Base-by-base conservation (phyloP, 345 rosid genomes). In the Camelina laxa region DNA sequence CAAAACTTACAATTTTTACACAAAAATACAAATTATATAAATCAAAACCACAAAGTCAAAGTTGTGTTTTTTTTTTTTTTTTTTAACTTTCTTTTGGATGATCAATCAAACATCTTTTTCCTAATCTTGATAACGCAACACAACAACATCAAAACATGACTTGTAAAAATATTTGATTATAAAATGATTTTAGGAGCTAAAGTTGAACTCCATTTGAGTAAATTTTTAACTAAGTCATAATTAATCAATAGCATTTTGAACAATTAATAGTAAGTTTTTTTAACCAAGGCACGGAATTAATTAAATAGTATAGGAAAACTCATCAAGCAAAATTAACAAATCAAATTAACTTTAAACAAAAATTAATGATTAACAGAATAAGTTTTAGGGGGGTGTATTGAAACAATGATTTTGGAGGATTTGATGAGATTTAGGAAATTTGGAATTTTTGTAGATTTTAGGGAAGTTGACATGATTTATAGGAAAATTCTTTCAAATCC, bases 101-200 rank as follows among this genome's bases (percentile, higher is more conserved):
- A 20, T 42, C 71, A 11, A 20, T 22, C n/a, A 33, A 59, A 47
- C 58, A 58, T 15, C 31, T 1, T 9, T 19, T 31, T 19, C 4
- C 33, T 13, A 14, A 47, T 20, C 21, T 71, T 71, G 19, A 27
- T 20, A 48, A 19, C 51, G 33, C 14, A 36, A 65, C 60, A 65
- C 60, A 67, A 20, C 4, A 51, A 54, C 49, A 24, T 39, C 30
- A 51, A 36, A 51, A 36, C 10, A 9, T 21, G 6, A 63, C n/a
- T 45, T 6, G 69, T 30, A 17, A 35, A 57, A 58, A 1, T n/a
- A 31, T 22, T 13, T 59, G 19, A 36, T 17, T 33, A 35, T n/a
- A 16, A 45, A 5, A n/a, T 64, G 55, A 10, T 47, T n/a, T 7
- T 16, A 45, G 10, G 21, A 42, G 50, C 13, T 24, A 21, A 16